Base-by-base conservation (phyloP, 495 filamentous ascomycete genomes). In the Neurospora intermedia region DNA sequence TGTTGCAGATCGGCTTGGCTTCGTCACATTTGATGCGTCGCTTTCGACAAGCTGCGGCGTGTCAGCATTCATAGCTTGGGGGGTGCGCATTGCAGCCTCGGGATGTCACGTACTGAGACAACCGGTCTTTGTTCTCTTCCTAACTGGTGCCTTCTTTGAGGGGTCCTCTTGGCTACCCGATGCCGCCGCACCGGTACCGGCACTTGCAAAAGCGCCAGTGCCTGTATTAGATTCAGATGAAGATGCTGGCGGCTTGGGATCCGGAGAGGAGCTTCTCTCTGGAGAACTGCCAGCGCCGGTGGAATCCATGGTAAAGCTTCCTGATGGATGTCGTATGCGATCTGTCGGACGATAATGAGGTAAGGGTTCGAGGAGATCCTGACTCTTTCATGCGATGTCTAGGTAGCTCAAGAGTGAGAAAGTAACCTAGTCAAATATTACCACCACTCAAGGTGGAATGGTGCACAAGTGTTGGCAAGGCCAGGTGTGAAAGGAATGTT, bases 21-120 rank as follows among this genome's bases (percentile, higher is more conserved):
- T 98, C 96, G 70, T 95, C 96, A 80, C 96, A 99, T 83, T 99
- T 99, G 80, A 99, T 98, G 69, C 96, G 92, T 23, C 96, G 90
- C 82, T 91, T 94, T 70, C 96, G 91, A 85, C 96, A 99, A 70
- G 96, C 93, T 96, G 77, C 27, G 73, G 73, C 39, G 15, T 69
- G 71, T 31, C 48, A 45, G 74, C 80, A 45, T 81, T 39, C 35
- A n/a, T 42, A 27, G 43, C 7, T 23, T 73, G 3, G 59, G 69
- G 9, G 71, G 20, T 38, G 16, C 69, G 70, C 31, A 40, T 59
- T 71, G 54, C 31, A 43, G n/a, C 46, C 71, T 20, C 27, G 54
- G 62, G 73, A 31, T 31, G 8, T 62, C 6, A 88, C 92, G 79
- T 88, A 96, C 93, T 99, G 73, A 99, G 85, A 81, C 96, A 99